Evolutionary conservation across 169 alveolate genomes (phyloP).

Genomic region (Cryptosporidium muris): DNA sequence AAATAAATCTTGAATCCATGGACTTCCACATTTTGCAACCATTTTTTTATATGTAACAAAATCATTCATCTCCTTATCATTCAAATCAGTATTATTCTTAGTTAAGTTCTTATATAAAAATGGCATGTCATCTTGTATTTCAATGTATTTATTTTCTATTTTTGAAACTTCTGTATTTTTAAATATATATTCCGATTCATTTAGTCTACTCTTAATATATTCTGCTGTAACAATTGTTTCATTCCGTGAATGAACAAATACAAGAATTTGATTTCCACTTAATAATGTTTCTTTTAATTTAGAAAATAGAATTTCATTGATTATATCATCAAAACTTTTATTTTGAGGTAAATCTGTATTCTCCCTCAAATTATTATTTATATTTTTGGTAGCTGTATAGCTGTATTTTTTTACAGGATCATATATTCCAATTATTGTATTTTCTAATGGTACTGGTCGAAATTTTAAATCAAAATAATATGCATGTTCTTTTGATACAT

Average conservation of each 20-base stretch:
- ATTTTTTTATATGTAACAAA: not conserved
- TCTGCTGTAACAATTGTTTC: conserved; percentile 97
- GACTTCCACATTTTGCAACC: conserved; percentile 17
- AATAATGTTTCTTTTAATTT: conserved; percentile 87
- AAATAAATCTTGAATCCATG: conserved; percentile 92
- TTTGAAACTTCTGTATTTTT: not conserved
- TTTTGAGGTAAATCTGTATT: not conserved
- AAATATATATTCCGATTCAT: not conserved
- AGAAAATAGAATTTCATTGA: not conserved
- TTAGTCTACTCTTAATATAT: conserved; percentile 81
- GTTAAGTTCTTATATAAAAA: not conserved
- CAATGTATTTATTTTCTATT: not conserved
- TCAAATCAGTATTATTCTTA: not conserved
- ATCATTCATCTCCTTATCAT: not conserved
- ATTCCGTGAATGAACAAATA: conserved; percentile 99
- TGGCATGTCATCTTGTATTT: not conserved
- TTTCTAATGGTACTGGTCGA: conserved; percentile 97
- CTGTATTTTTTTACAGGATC: not conserved
- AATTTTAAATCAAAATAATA: conserved; percentile 94
- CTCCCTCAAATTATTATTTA: not conserved
- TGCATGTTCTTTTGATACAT: conserved; percentile 93
- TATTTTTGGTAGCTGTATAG: not conserved
- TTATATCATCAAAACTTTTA: not conserved
- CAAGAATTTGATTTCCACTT: conserved; percentile 93
- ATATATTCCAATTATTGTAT: conserved; percentile 96